Evolutionary conservation across 176 grass and related monocot genomes (phyloP).

Genomic region (Chrysopogon serrulatus): DNA sequence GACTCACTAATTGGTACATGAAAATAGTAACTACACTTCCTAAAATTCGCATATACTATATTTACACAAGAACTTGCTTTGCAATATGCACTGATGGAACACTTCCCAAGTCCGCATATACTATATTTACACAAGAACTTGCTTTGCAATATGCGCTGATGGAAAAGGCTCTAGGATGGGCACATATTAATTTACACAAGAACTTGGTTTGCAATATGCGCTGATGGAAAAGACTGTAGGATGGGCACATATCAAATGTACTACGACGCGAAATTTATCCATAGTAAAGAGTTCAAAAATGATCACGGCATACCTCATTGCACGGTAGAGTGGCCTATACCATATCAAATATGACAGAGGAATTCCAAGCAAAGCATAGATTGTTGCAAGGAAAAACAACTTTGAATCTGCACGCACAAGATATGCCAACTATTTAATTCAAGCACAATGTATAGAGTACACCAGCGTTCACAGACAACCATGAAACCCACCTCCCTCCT

Average conservation of each 20-base stretch:
- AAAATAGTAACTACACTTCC: background rate
- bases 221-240: background rate
- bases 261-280: background rate
- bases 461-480: background rate
- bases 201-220: background rate
- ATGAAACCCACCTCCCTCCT: constrained; percentile 72
- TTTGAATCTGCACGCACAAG: constrained; percentile 54
- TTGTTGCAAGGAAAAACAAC: constrained; percentile 88
- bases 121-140: background rate
- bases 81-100: background rate
- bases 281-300: background rate
- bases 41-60: background rate
- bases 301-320: constrained; percentile 62
- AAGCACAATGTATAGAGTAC: background rate
- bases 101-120: background rate
- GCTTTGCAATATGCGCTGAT: background rate
- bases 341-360: constrained; percentile 90
- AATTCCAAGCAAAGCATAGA: constrained; percentile 88
- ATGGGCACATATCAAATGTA: background rate
- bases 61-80: background rate
- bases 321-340: constrained; percentile 86
- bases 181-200: background rate
- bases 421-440: constrained; percentile 5
- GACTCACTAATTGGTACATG: background rate
- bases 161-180: background rate